phyloP scores from a whole-genome alignment of 306 rosid genomes.

The Morella rubra region DNA sequence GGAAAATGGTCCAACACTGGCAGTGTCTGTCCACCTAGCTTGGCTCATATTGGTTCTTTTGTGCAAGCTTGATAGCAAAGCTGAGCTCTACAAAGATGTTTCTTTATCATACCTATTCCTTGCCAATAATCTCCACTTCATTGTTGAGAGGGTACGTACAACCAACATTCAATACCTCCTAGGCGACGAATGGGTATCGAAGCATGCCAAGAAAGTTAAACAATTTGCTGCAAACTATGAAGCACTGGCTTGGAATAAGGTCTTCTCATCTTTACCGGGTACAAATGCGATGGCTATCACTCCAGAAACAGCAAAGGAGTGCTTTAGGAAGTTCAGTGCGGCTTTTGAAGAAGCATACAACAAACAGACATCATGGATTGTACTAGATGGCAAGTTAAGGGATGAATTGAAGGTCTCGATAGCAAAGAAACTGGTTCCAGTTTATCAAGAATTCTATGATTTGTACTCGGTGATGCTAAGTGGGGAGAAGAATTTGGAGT shows the following conservation, averaged over 20 bases:
- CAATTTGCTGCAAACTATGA: constrained; percentile 41
- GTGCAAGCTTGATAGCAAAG: constrained; percentile 53
- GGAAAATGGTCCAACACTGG: constrained; percentile 23
- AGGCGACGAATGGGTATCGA: constrained; percentile 42
- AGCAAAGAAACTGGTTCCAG: constrained; percentile 40
- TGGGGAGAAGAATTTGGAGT: constrained; percentile 32
- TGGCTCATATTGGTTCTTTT: constrained; percentile 53
- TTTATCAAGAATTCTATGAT: constrained; percentile 37
- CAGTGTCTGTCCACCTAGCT: constrained; percentile 39
- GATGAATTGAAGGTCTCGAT: constrained; percentile 45
- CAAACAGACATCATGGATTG: constrained; percentile 51
- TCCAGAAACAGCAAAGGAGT: constrained; percentile 30
- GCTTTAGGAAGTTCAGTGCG: constrained; percentile 31
- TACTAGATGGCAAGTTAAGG: constrained; percentile 42
- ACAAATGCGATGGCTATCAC: constrained; percentile 9
- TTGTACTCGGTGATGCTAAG: constrained; percentile 1
- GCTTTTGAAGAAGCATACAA: constrained; percentile 47
- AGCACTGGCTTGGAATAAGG: constrained; percentile 48
- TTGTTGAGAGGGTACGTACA: constrained; percentile 40
- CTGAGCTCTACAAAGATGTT: constrained; percentile 45
- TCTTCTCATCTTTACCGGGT: constrained; percentile 36
- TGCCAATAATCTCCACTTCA: constrained; percentile 47
- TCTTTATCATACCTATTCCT: constrained; percentile 50
- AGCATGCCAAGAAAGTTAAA: constrained; percentile 38
- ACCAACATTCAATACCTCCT: constrained; percentile 36